Conservation (phyloP, 768 basidiomycete genomes). For the Phylloporus arenicola region DNA sequence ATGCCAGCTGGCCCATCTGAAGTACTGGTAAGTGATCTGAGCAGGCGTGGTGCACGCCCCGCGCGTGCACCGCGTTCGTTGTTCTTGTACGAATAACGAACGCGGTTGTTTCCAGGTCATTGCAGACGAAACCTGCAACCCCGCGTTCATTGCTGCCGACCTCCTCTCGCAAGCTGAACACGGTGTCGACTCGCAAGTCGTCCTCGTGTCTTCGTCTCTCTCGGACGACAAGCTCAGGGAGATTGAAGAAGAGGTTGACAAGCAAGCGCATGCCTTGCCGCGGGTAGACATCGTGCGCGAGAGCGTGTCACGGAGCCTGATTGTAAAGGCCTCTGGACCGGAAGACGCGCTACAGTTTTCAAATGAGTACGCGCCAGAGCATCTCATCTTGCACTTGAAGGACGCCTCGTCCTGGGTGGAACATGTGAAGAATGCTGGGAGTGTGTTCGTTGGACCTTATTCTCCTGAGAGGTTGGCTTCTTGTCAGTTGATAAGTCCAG, state of each 20-base stretch:
- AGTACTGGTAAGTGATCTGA: conserved; percentile 62
- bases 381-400: conserved; percentile 86
- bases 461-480: conserved; percentile 86
- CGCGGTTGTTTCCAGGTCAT: conserved; percentile 62
- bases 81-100: conserved; percentile 34
- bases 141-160: conserved; percentile 93
- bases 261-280: conserved; percentile 79
- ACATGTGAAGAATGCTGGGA: conserved; percentile 85
- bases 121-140: conserved; percentile 80
- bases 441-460: conserved; percentile 92
- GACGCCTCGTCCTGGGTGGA: conserved; percentile 61
- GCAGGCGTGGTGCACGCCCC: conserved; percentile 55
- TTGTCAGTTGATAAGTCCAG: background rate
- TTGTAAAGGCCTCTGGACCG: conserved; percentile 62
- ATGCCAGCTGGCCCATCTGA: conserved; percentile 99
- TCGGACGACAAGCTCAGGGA: conserved; percentile 53
- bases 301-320: conserved; percentile 86
- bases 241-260: conserved; percentile 82
- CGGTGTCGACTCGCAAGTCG: conserved; percentile 96
- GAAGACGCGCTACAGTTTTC: conserved; percentile 83
- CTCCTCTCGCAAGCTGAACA: conserved; percentile 97
- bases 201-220: conserved; percentile 78
- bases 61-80: conserved; percentile 50
- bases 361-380: conserved; percentile 98
- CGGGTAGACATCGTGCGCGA: conserved; percentile 87